Evolutionary conservation across 2,329 filamentous ascomycete genomes (phyloP), one percentile per base, ranked within the genome.

Genomic region (Cytospora schulzeri): DNA sequence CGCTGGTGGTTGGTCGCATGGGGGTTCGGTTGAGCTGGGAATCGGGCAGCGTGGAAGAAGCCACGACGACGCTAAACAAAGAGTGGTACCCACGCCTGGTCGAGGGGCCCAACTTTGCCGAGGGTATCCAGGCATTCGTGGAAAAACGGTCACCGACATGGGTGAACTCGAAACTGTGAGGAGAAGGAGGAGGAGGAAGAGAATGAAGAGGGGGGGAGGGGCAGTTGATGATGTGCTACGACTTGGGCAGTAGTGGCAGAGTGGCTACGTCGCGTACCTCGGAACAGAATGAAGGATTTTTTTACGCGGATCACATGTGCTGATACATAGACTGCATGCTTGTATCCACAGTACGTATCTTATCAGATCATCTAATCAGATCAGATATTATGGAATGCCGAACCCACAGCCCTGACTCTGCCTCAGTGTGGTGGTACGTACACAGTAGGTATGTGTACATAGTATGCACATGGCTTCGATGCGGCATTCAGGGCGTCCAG

Each of bases 11-110:
- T 15, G 88, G 81, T 63, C 81, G 90, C 22, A 86, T 87, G 71
- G 91, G 91, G 0, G 73, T 95, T 29, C 85, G 89, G 73, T 76
- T 89, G 70, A 89, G 87, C 0, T 93, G 90, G 90, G 90, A 92
- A 70, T 83, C 65, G 29, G 69, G 67, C 7, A 68, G 66, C 29
- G 72, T 71, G 26, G 72, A 71, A 65, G 67, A 65, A 19, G 69
- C 71, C 19, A 69, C 70, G 51, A 52, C 68, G 24, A 58, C 63
- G 5, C 63, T 70, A 29, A 69, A 68, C 22, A 65, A 67, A 19
- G 52, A 69, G 38, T 71, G 70, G 71, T 71, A 69, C 62, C 66
- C 68, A 24, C 67, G 68, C 1, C 68, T 73, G 28, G 56, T 66
- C 55, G 59, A 67, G n/a, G 70, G 71, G 17, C 55, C 63, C 53